Evolutionary conservation across 2,329 filamentous ascomycete genomes (phyloP).

Genomic region (Zymoseptoria tritici): DNA sequence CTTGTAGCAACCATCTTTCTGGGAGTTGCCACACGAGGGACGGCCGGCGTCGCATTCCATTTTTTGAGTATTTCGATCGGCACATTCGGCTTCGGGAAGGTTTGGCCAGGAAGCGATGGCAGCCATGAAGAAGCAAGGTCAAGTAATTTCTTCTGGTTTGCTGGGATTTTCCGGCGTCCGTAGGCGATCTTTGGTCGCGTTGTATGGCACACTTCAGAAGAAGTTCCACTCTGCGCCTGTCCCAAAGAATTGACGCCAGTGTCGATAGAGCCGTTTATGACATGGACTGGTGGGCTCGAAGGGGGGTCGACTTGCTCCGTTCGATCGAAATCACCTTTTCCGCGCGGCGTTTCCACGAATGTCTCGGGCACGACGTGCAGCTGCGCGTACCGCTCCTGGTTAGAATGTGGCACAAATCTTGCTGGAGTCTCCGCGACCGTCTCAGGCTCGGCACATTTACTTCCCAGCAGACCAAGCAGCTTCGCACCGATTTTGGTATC

Average conservation of each 20-base stretch:
- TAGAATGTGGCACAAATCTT: background rate
- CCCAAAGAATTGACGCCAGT: background rate
- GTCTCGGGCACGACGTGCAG: background rate
- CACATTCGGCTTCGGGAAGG: conserved; percentile 33
- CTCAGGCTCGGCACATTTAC: background rate
- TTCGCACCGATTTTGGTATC: background rate
- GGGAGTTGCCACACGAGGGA: background rate
- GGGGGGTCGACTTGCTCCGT: background rate
- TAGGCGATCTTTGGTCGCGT: conserved; percentile 13
- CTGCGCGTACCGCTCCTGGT: background rate
- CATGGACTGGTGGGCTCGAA: background rate
- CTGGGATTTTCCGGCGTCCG: conserved; percentile 29
- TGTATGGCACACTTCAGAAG: background rate
- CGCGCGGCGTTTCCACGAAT: too few relatives aligned
- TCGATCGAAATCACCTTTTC: background rate
- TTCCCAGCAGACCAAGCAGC: background rate
- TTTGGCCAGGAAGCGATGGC: conserved; percentile 29
- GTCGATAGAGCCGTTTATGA: background rate
- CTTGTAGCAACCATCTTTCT: background rate
- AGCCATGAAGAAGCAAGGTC: conserved; percentile 36
- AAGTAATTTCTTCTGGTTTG: conserved; percentile 45
- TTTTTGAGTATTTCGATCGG: conserved; percentile 29
- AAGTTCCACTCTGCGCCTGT: background rate
- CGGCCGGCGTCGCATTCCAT: conserved; percentile 16
- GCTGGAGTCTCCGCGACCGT: background rate